Base-by-base conservation (phyloP, 2,329 filamentous ascomycete species). In the Dactylellina sp. region DNA sequence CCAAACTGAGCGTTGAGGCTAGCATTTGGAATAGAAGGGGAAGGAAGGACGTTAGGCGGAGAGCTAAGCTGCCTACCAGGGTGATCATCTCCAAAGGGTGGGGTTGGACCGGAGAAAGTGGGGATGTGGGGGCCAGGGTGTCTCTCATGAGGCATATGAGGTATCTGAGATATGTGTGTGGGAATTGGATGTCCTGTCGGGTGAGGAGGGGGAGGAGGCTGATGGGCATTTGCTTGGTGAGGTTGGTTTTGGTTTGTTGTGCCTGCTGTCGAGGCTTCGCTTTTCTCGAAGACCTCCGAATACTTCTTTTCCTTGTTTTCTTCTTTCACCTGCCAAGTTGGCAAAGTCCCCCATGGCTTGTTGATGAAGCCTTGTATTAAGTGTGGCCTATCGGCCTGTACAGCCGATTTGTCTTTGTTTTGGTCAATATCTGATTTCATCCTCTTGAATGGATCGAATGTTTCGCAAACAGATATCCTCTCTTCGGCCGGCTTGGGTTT, bases 281-380 rank as follows among this genome's bases (percentile, higher is more conserved):
- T 71, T 62, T 77, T 88, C 77, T 96, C 92, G 81, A 97, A 95
- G 79, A 91, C 88, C 78, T 94, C 88, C 56, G 88, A 86, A 80
- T 93, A 96, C 0, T 88, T 91, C 78, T 91, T 91, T 76, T 96
- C 91, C 46, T 87, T 84, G 76, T 92, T 90, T 18, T 89, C 88
- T 53, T 87, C 83, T 22, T 88, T 82, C 71, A 89, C 87, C 74
- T 90, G 89, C 94, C 95, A 99, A 0, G 90, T 93, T 0, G 93
- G 93, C 9, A 85, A 84, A 0, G 95, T 98, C 9, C 40, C 46
- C 62, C 76, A 78, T 25, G 77, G 75, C 78, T 92, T 89, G 81
- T 90, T 97, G 2, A 94, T 89, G 25, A 74, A 65, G 4, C 70
- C 70, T 66, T 65, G 70, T 14, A 62, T 74, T 25, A 90, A 90